Evolutionary conservation across 441 rosid species (phyloP), one percentile per base, ranked within the genome.

Genomic region (Corymbia calophylla): DNA sequence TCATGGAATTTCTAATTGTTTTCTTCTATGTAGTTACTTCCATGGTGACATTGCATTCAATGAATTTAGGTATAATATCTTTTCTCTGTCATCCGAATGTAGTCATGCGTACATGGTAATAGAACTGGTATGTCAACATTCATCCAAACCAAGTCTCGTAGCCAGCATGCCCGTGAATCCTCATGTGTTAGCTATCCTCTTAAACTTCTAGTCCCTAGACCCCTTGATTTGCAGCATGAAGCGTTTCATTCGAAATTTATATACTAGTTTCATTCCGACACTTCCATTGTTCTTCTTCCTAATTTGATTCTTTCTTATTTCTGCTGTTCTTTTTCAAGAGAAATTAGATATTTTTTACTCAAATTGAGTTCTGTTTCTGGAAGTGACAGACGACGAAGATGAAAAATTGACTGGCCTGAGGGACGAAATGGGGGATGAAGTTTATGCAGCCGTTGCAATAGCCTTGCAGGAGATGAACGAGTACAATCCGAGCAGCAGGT

Each of bases 391-490:
- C 54, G 92, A 90, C 23, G 90, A 87, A 11, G 91, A 91, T 39
- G 89, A 86, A 87, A 93, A 88, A 47, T 66, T 91, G 91, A 91
- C 88, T 53, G 90, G 89, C 86, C 62, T 91, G 88, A 93, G 91
- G 84, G 86, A 88, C 18, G 91, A 88, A 49, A 86, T 54, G 7
- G 91, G 88, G 25, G 93, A 93, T 60, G 86, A 14, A 35, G 89
- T 35, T 17, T 90, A 89, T 13, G n/a, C 87, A 73, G 90, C 92
- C 32, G 89, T 91, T 25, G 49, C 86, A 56, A 87, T 84, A 19
- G 93, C 94, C 86, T 39, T 91, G 81, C 4, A 87, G 93, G 93
- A 91, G 91, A 27, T 91, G 66, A 88, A 93, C 48, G 88, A 91
- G 86, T 90, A 89, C 88, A 91, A 91, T 82, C 88, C 91, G 0